Percentiles rank a stretch among this genome's conserved stretches.
Evolutionary conservation across 305 asterid species (phyloP).

Genomic region (Petunia hybrid): DNA sequence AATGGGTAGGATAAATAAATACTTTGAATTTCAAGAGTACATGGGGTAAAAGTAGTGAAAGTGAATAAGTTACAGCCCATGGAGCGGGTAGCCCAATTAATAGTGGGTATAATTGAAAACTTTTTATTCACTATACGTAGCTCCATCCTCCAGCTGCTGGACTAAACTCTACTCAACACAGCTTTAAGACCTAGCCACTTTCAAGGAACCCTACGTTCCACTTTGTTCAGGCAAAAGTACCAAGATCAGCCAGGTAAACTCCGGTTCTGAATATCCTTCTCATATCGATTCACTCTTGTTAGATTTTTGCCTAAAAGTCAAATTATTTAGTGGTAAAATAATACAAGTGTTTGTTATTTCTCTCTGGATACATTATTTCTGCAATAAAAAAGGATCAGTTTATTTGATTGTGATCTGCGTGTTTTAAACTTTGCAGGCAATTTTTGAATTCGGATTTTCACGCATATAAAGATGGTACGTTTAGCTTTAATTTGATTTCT

Average conservation of each 20-base stretch:
- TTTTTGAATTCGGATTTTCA: neutral
- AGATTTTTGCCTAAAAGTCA: neutral
- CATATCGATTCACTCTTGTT: neutral
- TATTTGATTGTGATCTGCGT: neutral
- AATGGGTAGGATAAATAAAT: too few relatives aligned
- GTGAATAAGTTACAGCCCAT: neutral
- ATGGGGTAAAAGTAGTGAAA: neutral
- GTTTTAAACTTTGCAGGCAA: constrained; percentile 30
- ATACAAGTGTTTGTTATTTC: neutral
- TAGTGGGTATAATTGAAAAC: neutral
- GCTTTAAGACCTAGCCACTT: neutral
- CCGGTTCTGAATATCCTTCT: neutral
- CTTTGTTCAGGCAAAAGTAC: neutral
- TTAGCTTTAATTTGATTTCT: neutral
- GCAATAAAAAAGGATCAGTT: neutral
- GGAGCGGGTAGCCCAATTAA: neutral
- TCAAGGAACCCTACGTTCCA: neutral
- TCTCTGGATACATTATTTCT: neutral
- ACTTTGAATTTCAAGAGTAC: too few relatives aligned
- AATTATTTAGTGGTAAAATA: neutral
- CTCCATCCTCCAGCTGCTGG: too few relatives aligned
- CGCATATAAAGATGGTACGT: constrained; percentile 34
- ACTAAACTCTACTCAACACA: neutral
- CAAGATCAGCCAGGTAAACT: neutral
- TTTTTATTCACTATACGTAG: neutral